Conservation (phyloP, 2,329 filamentous ascomycete genomes). For the Scedosporium boydii region DNA sequence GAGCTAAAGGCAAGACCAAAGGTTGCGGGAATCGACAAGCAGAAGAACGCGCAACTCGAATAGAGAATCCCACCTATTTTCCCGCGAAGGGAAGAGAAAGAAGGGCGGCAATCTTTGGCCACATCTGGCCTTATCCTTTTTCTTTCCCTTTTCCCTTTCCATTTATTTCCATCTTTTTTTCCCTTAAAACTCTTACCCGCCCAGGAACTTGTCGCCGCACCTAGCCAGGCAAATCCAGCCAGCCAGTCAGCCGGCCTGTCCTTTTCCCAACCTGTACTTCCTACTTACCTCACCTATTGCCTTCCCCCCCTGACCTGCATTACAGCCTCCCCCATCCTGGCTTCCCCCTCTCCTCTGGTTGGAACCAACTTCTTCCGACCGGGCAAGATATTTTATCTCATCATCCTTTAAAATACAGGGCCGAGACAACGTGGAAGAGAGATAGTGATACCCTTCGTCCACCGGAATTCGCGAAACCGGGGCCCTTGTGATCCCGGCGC, state of each 20-base stretch:
- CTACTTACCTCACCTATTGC: background rate
- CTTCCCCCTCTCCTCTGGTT: background rate
- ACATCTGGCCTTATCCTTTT: background rate
- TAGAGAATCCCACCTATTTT: background rate
- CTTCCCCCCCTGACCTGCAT: slow-evolving; percentile 1
- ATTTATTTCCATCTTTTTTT: background rate
- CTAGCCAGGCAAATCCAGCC: background rate
- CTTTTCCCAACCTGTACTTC: background rate
- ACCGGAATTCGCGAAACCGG: background rate
- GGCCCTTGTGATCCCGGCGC: background rate
- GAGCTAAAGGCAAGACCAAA: background rate
- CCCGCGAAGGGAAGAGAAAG: background rate
- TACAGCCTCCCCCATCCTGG: slow-evolving; percentile 4
- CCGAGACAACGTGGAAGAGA: background rate
- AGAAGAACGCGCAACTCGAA: background rate
- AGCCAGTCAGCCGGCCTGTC: background rate
- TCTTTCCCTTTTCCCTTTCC: background rate
- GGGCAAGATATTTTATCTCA: background rate
- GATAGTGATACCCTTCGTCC: background rate
- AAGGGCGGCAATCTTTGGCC: background rate
- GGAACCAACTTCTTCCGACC: background rate
- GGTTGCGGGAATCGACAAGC: too few species aligned
- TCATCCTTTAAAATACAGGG: background rate
- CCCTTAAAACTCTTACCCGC: background rate
- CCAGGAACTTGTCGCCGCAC: background rate